Evolutionary conservation across 2,329 filamentous ascomycete genomes (phyloP).

Genomic region (Huntiella savannae): DNA sequence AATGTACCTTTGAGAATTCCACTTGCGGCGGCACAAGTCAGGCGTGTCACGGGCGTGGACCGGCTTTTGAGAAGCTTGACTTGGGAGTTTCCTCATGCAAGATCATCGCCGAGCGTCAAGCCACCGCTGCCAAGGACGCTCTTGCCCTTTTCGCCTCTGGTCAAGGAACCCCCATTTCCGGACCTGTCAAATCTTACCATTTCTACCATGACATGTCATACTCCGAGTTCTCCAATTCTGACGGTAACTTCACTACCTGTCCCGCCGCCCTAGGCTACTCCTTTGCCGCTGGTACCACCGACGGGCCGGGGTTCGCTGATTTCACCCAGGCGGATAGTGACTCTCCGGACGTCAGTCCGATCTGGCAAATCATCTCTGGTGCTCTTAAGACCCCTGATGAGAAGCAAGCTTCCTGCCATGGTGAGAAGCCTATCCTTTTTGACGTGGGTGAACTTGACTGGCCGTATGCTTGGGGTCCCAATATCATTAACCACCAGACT

Average conservation of each 20-base stretch:
- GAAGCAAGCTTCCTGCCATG: conserved; percentile 55
- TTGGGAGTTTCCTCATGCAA: conserved; percentile 57
- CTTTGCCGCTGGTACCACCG: conserved; percentile 77
- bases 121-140: conserved; percentile 31
- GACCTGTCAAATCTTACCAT: conserved; percentile 59
- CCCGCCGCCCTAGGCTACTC: conserved; percentile 74
- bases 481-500: conserved; percentile 73
- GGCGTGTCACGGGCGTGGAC: conserved; percentile 51
- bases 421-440: conserved; percentile 65
- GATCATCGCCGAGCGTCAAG: conserved; percentile 54
- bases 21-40: conserved; percentile 53
- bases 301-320: conserved; percentile 75
- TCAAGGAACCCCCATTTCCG: conserved; percentile 32
- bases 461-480: conserved; percentile 74
- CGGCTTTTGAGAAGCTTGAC: conserved; percentile 44
- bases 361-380: conserved; percentile 59
- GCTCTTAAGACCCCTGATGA: conserved; percentile 49
- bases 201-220: conserved; percentile 60
- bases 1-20: conserved; percentile 57
- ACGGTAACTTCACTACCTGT: conserved; percentile 59
- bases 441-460: conserved; percentile 59
- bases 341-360: conserved; percentile 46
- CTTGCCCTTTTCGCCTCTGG: conserved; percentile 8
- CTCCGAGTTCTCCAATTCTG: conserved; percentile 52
- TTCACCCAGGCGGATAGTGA: conserved; percentile 70